phyloP scores from a whole-genome alignment of 2,329 filamentous ascomycete genomes.

The Colletotrichum lindemuthianum region DNA sequence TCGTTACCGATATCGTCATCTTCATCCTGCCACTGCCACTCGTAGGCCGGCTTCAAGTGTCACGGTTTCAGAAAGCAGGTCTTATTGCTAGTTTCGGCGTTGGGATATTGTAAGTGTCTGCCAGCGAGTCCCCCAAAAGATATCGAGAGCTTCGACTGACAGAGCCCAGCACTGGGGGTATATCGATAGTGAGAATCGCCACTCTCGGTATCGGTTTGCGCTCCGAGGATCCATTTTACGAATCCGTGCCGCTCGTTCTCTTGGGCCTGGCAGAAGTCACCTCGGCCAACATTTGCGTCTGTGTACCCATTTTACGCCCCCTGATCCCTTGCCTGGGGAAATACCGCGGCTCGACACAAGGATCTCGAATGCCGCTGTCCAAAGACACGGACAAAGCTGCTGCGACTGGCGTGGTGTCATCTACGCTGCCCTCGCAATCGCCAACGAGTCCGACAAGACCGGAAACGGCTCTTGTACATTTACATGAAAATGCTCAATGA shows the following conservation, averaged over 20 bases:
- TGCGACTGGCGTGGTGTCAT: too few relatives aligned
- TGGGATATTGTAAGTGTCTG: slow-evolving; percentile 29
- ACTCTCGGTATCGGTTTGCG: background rate
- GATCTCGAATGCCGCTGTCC: background rate
- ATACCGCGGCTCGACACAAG: too few relatives aligned
- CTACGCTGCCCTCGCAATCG: too few relatives aligned
- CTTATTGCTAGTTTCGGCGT: slow-evolving; percentile 29
- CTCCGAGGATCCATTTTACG: background rate
- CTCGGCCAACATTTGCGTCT: slow-evolving; percentile 3
- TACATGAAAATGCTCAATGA: too few relatives aligned
- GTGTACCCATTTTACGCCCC: slow-evolving; percentile 15
- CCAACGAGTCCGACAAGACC: too few relatives aligned
- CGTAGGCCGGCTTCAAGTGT: slow-evolving; percentile 13
- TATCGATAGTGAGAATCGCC: slow-evolving; percentile 5
- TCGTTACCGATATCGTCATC: slow-evolving; percentile 33
- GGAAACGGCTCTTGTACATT: too few relatives aligned
- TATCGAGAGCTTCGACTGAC: too few relatives aligned
- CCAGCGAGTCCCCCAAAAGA: too few relatives aligned
- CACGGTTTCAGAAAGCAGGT: slow-evolving; percentile 17
- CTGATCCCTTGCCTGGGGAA: background rate
- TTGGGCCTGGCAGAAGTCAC: slow-evolving; percentile 8
- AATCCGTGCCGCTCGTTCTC: slow-evolving; percentile 3
- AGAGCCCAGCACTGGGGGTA: slow-evolving; percentile 6
- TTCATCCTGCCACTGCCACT: slow-evolving; percentile 28
- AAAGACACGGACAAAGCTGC: too few relatives aligned